Base-by-base conservation (phyloP, 139 green algal species). In the Tetraselmis striata region DNA sequence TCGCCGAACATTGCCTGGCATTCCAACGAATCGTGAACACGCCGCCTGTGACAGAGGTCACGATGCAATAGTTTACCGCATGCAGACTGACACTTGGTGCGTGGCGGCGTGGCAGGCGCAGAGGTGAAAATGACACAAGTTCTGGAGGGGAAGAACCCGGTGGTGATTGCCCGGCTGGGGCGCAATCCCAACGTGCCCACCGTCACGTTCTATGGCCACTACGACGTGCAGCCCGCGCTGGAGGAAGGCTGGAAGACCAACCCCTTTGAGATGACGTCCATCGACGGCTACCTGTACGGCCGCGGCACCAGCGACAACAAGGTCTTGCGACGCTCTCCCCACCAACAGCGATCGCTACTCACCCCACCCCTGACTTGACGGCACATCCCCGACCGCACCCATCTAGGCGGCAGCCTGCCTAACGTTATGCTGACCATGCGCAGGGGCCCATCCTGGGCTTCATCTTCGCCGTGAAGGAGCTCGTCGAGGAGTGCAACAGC, bases 281-380 rank as follows among this genome's bases (percentile, higher is more conserved):
- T 94, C 32, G 94, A 98, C 79, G 95, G 95, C 77, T 97, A 97
- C 89, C 89, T 97, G 5, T 97, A 97, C 80, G 96, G 93, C 2
- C 85, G 96, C 11, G 96, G 96, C 81, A 92, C 91, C 1, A 94
- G 86, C 0, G 95, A 98, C 88, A 98, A 98, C 92, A 99, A 99
- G 90, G 92, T 89, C 45, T 67, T 5, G 11, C 45, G n/a, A n/a
- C n/a, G n/a, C n/a, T n/a, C n/a, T n/a, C n/a, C n/a, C n/a, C n/a
- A n/a, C n/a, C n/a, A n/a, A n/a, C n/a, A n/a, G n/a, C n/a, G n/a
- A n/a, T n/a, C n/a, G n/a, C n/a, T n/a, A n/a, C n/a, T n/a, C n/a
- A n/a, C n/a, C n/a, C n/a, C n/a, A n/a, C n/a, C n/a, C n/a, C n/a
- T n/a, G n/a, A n/a, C n/a, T n/a, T n/a, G n/a, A n/a, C n/a, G n/a